Percentiles rank a stretch among this genome's conserved stretches.
Conservation (phyloP, 306 rosid genomes). For the Quercus agrifolia region DNA sequence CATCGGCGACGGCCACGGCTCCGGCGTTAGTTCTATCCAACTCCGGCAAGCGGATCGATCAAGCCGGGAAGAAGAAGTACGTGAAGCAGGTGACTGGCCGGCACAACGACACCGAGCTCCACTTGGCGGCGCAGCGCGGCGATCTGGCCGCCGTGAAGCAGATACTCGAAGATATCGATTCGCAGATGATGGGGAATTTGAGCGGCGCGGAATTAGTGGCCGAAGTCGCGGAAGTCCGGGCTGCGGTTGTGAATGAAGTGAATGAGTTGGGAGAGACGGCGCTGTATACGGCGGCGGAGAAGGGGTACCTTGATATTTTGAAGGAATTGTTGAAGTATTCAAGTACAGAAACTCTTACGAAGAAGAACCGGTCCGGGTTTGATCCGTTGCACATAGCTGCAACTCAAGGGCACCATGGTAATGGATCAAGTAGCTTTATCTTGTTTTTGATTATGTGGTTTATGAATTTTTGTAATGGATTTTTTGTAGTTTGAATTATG, state of each 20-base stretch:
- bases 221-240: constrained; percentile 91
- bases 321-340: constrained; percentile 79
- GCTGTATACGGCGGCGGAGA: constrained; percentile 83
- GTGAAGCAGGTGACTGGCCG: constrained; percentile 98
- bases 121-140: constrained; percentile 91
- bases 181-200: constrained; percentile 65
- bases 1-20: constrained; percentile 56
- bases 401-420: constrained; percentile 84
- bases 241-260: constrained; percentile 78
- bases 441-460: not conserved
- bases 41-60: constrained; percentile 94
- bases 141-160: constrained; percentile 86
- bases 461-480: not conserved
- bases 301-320: constrained; percentile 78
- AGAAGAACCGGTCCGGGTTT: constrained; percentile 65
- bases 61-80: constrained; percentile 93
- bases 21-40: constrained; percentile 92
- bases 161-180: constrained; percentile 71
- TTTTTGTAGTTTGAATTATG: not conserved
- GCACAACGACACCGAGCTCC: constrained; percentile 94
- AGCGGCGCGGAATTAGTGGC: constrained; percentile 59
- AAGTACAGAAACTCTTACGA: constrained; percentile 46
- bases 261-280: constrained; percentile 91
- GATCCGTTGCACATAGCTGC: constrained; percentile 96
- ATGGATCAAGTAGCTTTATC: not conserved